phyloP scores from a whole-genome alignment of 1,284 basidiomycete genomes.

The Cerrena zonata region DNA sequence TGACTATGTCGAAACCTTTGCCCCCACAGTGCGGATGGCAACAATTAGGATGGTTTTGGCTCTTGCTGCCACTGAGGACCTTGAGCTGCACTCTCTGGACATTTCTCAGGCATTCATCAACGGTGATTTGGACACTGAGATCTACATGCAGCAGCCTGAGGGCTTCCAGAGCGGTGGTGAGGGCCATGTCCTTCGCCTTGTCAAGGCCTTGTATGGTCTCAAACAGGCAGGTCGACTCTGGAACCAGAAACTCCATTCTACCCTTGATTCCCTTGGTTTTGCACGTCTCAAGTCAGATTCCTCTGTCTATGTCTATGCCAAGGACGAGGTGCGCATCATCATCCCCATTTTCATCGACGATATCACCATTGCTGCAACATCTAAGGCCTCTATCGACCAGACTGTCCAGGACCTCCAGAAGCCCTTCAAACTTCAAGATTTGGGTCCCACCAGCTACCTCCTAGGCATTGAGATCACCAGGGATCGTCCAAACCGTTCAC shows the following conservation, averaged over 20 bases:
- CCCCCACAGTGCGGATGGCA: slow-evolving; percentile 35
- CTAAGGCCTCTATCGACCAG: slow-evolving; percentile 5
- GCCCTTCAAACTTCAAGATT: slow-evolving; percentile 20
- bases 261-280: slow-evolving; percentile 15
- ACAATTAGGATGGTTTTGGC: slow-evolving; percentile 33
- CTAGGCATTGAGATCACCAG: slow-evolving; percentile 13
- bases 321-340: slow-evolving; percentile 10
- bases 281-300: slow-evolving; percentile 2
- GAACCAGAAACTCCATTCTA: slow-evolving; percentile 23
- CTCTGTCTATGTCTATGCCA: slow-evolving; percentile 3
- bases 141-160: slow-evolving; percentile 32
- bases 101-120: slow-evolving; percentile 30
- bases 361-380: slow-evolving; percentile 12
- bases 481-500: no score
- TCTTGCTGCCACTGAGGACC: slow-evolving; percentile 30
- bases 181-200: slow-evolving; percentile 14
- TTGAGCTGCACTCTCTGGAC: slow-evolving; percentile 26
- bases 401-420: slow-evolving; percentile 11
- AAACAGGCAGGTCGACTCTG: slow-evolving; percentile 33
- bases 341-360: slow-evolving; percentile 23
- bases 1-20: slow-evolving; percentile 39
- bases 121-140: slow-evolving; percentile 22
- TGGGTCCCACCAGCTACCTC: slow-evolving; percentile 17
- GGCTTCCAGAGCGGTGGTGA: slow-evolving; percentile 16
- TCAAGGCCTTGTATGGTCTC: slow-evolving; percentile 32